Conservation (phyloP, 148 eudicot genomes). For the Cornus florida region DNA sequence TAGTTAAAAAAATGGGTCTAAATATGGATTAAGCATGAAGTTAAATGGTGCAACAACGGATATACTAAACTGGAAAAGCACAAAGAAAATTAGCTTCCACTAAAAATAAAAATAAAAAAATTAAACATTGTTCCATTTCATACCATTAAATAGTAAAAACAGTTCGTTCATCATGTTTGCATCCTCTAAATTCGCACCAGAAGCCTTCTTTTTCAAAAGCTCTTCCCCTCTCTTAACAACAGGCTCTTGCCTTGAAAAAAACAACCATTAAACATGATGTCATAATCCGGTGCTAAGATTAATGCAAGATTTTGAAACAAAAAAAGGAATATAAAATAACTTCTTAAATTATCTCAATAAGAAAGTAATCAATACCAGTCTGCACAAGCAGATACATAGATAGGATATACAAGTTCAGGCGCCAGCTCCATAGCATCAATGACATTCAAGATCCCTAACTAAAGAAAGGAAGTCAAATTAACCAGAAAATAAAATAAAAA, state of each 20-base stretch:
- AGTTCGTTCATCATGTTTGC: slow-evolving; percentile 61
- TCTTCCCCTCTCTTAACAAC: slow-evolving; percentile 86
- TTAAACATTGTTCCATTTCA: slow-evolving; percentile 5
- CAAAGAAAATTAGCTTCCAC: not conserved
- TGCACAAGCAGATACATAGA: slow-evolving; percentile 72
- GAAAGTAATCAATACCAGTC: slow-evolving; percentile 59
- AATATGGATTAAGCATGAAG: not conserved
- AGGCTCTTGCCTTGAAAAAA: slow-evolving; percentile 74
- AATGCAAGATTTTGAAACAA: not conserved
- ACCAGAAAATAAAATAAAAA: not conserved
- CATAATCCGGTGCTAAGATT: slow-evolving; percentile 10
- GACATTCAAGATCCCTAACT: slow-evolving; percentile 86
- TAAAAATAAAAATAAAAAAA: not conserved
- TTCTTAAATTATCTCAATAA: not conserved
- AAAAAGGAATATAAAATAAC: not conserved
- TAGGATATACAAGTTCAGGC: slow-evolving; percentile 67
- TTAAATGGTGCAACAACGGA: not conserved
- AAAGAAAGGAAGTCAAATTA: slow-evolving; percentile 10
- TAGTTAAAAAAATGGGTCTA: not conserved
- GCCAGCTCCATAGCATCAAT: slow-evolving; percentile 69
- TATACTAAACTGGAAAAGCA: not conserved
- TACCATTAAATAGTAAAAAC: slow-evolving; percentile 85
- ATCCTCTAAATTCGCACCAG: slow-evolving; percentile 78
- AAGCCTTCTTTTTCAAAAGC: slow-evolving; percentile 81
- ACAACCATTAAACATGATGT: slow-evolving; percentile 16